These are phyloP conservation scores for Pseudevernia furfuracea DNA, from an alignment of 495 filamentous ascomycete genomes.

Conservation along the genomic window DNA sequence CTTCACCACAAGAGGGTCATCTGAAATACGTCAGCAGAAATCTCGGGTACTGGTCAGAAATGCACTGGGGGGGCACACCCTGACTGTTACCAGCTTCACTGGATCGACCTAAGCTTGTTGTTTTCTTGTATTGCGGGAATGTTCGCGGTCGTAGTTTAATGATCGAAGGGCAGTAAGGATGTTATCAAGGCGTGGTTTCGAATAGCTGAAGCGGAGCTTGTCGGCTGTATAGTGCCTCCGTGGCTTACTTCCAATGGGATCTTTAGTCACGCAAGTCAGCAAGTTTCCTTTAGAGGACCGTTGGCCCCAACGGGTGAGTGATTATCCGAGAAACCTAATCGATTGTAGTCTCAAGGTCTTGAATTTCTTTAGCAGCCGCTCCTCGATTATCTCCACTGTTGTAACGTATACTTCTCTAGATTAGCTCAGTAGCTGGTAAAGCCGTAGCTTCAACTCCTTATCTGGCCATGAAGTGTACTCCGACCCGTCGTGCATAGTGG, in stretches of 20 bases:
- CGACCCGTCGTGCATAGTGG: conserved; percentile 13
- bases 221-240: conserved; percentile 12
- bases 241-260: conserved; percentile 6
- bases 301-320: too few species aligned
- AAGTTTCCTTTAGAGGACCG: too few species aligned
- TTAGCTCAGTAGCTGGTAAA: conserved; percentile 14
- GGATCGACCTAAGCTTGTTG: too few species aligned
- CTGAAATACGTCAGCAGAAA: too few species aligned
- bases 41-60: too few species aligned
- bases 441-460: conserved; percentile 6
- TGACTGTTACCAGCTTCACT: too few species aligned
- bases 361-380: conserved; percentile 24
- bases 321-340: too few species aligned
- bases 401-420: conserved; percentile 17
- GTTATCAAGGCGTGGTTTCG: conserved; percentile 19
- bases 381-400: conserved; percentile 22
- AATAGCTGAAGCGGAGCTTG: conserved; percentile 25
- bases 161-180: conserved; percentile 12
- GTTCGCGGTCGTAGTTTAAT: conserved; percentile 23
- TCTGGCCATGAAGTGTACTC: conserved; percentile 19
- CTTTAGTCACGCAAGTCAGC: too few species aligned
- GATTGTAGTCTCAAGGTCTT: too few species aligned
- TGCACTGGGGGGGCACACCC: too few species aligned
- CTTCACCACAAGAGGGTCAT: too few species aligned
- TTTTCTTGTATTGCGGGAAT: too few species aligned